Conservation (phyloP, 371 early-diverging fungal genomes). For the Mortierella sp. region DNA sequence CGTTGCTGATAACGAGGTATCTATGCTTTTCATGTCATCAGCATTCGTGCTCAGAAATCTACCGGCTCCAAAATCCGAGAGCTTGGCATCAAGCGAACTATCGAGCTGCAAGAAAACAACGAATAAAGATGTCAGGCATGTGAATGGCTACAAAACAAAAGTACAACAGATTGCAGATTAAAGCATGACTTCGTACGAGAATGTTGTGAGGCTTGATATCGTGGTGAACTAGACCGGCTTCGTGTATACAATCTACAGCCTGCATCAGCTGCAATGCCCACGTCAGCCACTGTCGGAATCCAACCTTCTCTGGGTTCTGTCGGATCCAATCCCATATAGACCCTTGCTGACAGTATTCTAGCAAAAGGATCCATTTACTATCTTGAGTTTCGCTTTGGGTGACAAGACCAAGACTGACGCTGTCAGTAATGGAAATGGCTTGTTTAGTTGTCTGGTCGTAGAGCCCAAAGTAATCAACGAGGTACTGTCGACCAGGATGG, state of each 20-base stretch:
- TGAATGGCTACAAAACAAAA: slow-evolving; percentile 3
- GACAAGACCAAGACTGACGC: background rate
- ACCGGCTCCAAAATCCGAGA: slow-evolving; percentile 61
- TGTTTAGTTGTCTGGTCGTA: slow-evolving; percentile 24
- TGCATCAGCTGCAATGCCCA: slow-evolving; percentile 80
- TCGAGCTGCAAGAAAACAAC: slow-evolving; percentile 61
- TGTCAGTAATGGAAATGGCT: slow-evolving; percentile 8
- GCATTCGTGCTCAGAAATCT: slow-evolving; percentile 27
- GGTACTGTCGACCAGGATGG: slow-evolving; percentile 32
- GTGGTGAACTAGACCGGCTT: slow-evolving; percentile 79
- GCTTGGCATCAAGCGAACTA: slow-evolving; percentile 39
- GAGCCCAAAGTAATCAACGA: slow-evolving; percentile 41
- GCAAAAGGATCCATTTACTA: slow-evolving; percentile 62
- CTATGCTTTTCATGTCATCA: background rate
- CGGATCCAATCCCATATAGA: slow-evolving; percentile 77
- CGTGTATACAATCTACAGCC: slow-evolving; percentile 77
- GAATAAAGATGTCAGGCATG: background rate
- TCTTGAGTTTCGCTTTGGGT: slow-evolving; percentile 4
- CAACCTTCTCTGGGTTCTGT: slow-evolving; percentile 63
- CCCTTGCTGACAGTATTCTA: slow-evolving; percentile 74
- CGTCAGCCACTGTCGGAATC: slow-evolving; percentile 68
- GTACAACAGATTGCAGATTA: background rate
- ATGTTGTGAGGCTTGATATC: slow-evolving; percentile 93
- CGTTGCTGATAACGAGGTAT: background rate
- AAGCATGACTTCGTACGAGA: slow-evolving; percentile 62